Percentiles rank a stretch among this genome's conserved stretches.
phyloP scores from a whole-genome alignment of 768 basidiomycete genomes.

The Hypholoma fasciculare region DNA sequence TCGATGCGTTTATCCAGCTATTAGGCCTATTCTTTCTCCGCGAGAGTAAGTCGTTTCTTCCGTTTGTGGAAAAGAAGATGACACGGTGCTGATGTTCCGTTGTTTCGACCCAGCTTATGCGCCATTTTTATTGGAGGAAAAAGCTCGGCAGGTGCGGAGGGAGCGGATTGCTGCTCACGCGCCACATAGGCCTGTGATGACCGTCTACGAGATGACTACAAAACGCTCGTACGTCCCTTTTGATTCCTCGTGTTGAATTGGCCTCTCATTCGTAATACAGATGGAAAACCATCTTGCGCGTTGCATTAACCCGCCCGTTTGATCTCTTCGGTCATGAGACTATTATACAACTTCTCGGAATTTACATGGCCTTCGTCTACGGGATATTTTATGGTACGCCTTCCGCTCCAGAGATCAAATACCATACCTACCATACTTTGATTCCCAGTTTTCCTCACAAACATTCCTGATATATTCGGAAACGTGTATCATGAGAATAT shows the following conservation, averaged over 20 bases:
- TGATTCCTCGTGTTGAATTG: background rate
- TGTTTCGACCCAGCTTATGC: constrained; percentile 39
- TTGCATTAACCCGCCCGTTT: constrained; percentile 69
- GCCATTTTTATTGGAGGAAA: constrained; percentile 46
- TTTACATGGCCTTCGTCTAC: constrained; percentile 72
- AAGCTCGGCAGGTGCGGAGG: constrained; percentile 46
- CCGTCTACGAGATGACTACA: constrained; percentile 43
- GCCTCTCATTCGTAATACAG: constrained; percentile 26
- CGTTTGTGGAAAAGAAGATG: background rate
- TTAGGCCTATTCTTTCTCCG: constrained; percentile 55
- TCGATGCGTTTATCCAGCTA: constrained; percentile 53
- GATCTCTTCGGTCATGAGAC: constrained; percentile 57
- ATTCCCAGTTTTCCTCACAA: constrained; percentile 62
- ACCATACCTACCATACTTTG: background rate
- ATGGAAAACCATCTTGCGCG: constrained; percentile 50
- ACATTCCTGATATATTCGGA: constrained; percentile 58
- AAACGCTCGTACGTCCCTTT: constrained; percentile 42
- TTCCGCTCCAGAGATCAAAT: background rate
- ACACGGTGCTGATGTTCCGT: constrained; percentile 19
- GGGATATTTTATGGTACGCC: constrained; percentile 56
- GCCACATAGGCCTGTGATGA: constrained; percentile 36
- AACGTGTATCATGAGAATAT: constrained; percentile 50
- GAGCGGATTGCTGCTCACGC: constrained; percentile 50
- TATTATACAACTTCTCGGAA: constrained; percentile 64
- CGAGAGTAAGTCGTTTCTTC: constrained; percentile 50